A percentile compares a stretch with the other conserved stretches of the same genome.
Evolutionary conservation across 2,329 filamentous ascomycete genomes (phyloP).

Genomic region (Nectriaceae sp.): DNA sequence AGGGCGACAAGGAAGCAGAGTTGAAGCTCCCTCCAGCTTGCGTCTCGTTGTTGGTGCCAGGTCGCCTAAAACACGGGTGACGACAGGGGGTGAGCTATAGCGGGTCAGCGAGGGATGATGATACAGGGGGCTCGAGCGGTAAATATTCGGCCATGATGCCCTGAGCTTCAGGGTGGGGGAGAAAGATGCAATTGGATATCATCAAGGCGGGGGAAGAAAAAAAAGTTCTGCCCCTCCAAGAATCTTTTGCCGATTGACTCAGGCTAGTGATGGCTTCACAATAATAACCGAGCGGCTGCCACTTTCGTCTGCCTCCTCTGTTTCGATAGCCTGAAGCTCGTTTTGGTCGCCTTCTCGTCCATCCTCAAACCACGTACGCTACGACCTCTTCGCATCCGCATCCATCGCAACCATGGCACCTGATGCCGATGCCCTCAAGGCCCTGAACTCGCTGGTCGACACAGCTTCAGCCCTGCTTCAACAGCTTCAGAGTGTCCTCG

Average conservation of each 20-base stretch:
- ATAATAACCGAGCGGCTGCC: too few species aligned
- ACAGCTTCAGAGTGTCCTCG: conserved; percentile 45
- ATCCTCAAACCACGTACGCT: too few species aligned
- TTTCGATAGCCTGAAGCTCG: too few species aligned
- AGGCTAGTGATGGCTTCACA: too few species aligned
- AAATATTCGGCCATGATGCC: neutral
- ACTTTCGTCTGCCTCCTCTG: too few species aligned
- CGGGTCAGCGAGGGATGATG: neutral
- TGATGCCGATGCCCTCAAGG: conserved; percentile 33
- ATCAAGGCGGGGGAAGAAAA: conserved; percentile 12
- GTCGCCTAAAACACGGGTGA: conserved; percentile 19
- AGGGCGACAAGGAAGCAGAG: neutral
- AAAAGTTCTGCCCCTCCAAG: conserved; percentile 30
- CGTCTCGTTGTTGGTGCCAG: conserved; percentile 18
- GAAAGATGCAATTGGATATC: neutral
- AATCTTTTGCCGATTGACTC: neutral
- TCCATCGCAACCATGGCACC: conserved; percentile 30
- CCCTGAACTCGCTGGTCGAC: conserved; percentile 41
- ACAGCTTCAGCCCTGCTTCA: conserved; percentile 41
- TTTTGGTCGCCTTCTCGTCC: neutral
- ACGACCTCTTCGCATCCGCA: too few species aligned
- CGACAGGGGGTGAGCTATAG: conserved; percentile 16
- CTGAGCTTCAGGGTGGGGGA: neutral
- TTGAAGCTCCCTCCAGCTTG: conserved; percentile 4
- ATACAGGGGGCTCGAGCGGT: conserved; percentile 3